Conservation (phyloP, 257 asterid species). For the Fraxinus anomala region DNA sequence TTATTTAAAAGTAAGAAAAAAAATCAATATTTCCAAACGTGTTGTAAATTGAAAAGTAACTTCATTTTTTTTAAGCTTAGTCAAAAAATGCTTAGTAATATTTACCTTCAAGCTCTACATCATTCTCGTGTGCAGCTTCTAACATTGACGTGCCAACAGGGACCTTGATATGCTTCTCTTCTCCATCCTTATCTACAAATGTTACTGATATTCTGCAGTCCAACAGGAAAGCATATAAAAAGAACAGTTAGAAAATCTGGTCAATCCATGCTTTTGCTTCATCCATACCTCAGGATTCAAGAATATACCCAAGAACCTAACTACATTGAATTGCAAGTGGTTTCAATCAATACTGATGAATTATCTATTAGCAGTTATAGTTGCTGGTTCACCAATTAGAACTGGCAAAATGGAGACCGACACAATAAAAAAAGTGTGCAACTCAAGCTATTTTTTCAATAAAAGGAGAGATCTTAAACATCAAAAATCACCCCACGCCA, state of each 20-base stretch:
- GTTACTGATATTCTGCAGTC: slow-evolving; percentile 74
- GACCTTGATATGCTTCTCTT: slow-evolving; percentile 67
- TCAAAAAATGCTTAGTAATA: slow-evolving; percentile 1
- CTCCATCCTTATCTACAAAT: slow-evolving; percentile 86
- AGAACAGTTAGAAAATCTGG: neutral
- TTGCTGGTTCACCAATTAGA: neutral
- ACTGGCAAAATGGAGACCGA: neutral
- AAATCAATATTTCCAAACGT: no score
- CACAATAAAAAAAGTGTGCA: neutral
- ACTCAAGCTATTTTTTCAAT: neutral
- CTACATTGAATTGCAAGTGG: neutral
- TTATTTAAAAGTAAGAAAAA: no score
- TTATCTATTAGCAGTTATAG: neutral
- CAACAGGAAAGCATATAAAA: slow-evolving; percentile 17
- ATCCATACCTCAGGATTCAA: neutral
- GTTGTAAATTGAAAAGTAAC: neutral
- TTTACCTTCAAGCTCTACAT: slow-evolving; percentile 88
- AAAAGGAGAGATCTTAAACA: neutral
- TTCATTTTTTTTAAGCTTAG: neutral
- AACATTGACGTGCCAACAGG: slow-evolving; percentile 90
- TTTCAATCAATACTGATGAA: neutral
- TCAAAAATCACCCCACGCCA: neutral
- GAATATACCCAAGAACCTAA: neutral
- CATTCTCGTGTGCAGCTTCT: slow-evolving; percentile 95
- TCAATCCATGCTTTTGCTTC: neutral